phyloP scores from a whole-genome alignment of 1,139 yeast species.

The Kodamaea fungicola region DNA sequence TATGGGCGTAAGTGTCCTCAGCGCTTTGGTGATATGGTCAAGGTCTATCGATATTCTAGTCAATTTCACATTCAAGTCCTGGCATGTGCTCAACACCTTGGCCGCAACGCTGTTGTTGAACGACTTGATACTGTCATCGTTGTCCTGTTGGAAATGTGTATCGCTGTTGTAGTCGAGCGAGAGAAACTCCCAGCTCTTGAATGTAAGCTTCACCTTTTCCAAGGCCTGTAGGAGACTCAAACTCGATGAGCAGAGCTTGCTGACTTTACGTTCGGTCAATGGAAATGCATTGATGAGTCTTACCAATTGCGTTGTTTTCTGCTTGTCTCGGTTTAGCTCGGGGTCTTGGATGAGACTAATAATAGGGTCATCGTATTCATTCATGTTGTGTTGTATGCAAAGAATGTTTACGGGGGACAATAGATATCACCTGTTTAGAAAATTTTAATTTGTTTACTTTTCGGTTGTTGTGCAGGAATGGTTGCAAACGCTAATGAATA shows the following conservation, averaged over 20 bases:
- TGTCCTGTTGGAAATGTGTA: constrained; percentile 30
- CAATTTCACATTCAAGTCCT: constrained; percentile 42
- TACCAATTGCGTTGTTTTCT: constrained; percentile 39
- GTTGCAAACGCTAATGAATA: not conserved
- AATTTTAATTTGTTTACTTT: too few relatives aligned
- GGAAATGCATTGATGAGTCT: constrained; percentile 43
- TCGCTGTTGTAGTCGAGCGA: constrained; percentile 51
- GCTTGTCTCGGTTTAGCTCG: constrained; percentile 41
- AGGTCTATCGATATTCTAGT: constrained; percentile 43
- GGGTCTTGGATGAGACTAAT: constrained; percentile 48
- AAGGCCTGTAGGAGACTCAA: constrained; percentile 47
- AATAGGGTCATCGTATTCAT: constrained; percentile 40
- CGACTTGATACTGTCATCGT: constrained; percentile 26
- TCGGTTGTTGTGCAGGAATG: not conserved
- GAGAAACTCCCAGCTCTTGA: constrained; percentile 55
- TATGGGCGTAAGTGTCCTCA: constrained; percentile 38
- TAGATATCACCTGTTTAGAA: too few relatives aligned
- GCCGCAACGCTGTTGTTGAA: constrained; percentile 49
- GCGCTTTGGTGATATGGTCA: constrained; percentile 42
- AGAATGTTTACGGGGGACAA: not conserved
- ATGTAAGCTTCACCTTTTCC: constrained; percentile 46
- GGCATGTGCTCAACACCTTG: constrained; percentile 47
- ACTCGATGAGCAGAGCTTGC: constrained; percentile 49
- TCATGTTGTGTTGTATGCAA: not conserved
- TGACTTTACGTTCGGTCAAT: constrained; percentile 43